Evolutionary conservation across 2,329 filamentous ascomycete species (phyloP).

Genomic region (Talaromyces rugulosus): DNA sequence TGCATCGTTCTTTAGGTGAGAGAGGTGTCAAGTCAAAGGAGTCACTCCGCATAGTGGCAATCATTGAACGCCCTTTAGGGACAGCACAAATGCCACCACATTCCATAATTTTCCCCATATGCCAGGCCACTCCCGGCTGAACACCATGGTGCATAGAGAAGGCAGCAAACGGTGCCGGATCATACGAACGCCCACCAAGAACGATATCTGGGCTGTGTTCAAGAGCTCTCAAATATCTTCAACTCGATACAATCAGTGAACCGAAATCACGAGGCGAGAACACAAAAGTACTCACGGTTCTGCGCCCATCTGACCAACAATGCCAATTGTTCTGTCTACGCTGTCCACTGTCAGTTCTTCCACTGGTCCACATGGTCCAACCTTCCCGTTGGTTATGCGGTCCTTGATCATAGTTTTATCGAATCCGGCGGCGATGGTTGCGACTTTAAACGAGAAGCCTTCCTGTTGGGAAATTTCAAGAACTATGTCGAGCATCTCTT

Average conservation of each 20-base stretch:
- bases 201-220: slow-evolving; percentile 40
- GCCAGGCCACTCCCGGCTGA: slow-evolving; percentile 36
- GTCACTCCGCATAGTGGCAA: slow-evolving; percentile 42
- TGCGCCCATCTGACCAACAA: slow-evolving; percentile 46
- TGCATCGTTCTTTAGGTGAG: slow-evolving; percentile 40
- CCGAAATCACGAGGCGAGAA: neutral
- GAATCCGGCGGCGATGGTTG: slow-evolving; percentile 38
- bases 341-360: slow-evolving; percentile 35
- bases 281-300: slow-evolving; percentile 32
- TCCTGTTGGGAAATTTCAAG: slow-evolving; percentile 28
- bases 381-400: slow-evolving; percentile 23
- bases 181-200: slow-evolving; percentile 44
- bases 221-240: slow-evolving; percentile 32
- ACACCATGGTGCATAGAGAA: slow-evolving; percentile 31
- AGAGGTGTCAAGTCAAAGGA: slow-evolving; percentile 47
- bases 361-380: slow-evolving; percentile 42
- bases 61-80: slow-evolving; percentile 44
- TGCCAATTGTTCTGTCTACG: slow-evolving; percentile 32
- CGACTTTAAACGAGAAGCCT: slow-evolving; percentile 23
- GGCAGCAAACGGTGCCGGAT: slow-evolving; percentile 39
- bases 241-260: neutral
- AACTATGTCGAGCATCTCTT: slow-evolving; percentile 39
- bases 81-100: slow-evolving; percentile 37
- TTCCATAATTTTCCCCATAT: slow-evolving; percentile 48
- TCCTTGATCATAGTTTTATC: slow-evolving; percentile 29